A percentile compares a stretch with the other conserved stretches of the same genome.
These are phyloP conservation scores for Talaromyces ruber DNA, from an alignment of 495 filamentous ascomycete genomes.

Conservation along the genomic window DNA sequence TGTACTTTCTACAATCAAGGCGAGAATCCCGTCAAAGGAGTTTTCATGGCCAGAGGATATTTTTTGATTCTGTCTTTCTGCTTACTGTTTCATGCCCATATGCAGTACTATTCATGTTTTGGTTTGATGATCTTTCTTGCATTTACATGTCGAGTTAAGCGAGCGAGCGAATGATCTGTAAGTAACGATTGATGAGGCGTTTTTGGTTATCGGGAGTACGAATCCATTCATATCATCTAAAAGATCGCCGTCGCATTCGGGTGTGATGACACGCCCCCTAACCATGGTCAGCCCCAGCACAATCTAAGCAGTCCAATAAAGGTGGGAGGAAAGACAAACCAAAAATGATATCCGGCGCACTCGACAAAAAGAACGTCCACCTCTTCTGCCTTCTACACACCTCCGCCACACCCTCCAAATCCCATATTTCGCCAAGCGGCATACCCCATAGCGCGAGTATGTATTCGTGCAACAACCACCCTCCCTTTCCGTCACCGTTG, in stretches of 20 bases:
- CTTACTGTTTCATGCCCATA: not conserved
- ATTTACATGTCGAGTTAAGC: not conserved
- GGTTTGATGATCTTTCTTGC: not conserved
- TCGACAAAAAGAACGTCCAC: conserved; percentile 64
- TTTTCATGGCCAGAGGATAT: conserved; percentile 42
- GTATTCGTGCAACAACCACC: conserved; percentile 49
- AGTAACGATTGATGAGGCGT: not conserved
- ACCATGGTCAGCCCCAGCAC: not conserved
- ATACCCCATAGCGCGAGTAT: conserved; percentile 57
- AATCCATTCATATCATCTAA: not conserved
- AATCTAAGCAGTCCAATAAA: not conserved
- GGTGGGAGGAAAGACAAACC: not conserved
- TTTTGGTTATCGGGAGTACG: not conserved
- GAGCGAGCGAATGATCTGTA: not conserved
- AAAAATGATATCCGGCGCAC: conserved; percentile 28
- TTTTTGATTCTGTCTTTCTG: conserved; percentile 18
- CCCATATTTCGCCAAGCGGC: conserved; percentile 53
- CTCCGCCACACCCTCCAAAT: conserved; percentile 42
- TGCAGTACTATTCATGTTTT: not conserved
- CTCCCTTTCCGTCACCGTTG: not conserved
- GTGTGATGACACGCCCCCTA: not conserved
- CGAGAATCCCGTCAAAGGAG: conserved; percentile 11
- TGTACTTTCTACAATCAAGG: not conserved
- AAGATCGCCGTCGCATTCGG: not conserved
- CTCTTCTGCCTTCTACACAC: conserved; percentile 41